phyloP scores from a whole-genome alignment of 2,329 filamentous ascomycete species.

The Ophiostoma novo-ulmi region DNA sequence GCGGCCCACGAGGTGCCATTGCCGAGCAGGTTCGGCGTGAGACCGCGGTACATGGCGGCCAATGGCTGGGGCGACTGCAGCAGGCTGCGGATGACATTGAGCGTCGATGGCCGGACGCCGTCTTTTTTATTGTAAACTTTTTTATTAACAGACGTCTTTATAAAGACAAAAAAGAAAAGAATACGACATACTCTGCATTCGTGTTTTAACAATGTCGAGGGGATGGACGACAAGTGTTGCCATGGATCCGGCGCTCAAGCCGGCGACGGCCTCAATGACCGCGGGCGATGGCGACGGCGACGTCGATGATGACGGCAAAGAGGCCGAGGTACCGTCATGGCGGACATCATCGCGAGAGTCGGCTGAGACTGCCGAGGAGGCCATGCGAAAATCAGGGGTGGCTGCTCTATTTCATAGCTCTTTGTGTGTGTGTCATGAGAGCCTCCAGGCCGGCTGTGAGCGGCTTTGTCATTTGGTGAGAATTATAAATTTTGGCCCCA shows the following conservation, averaged over 20 bases:
- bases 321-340: neutral
- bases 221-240: slow-evolving; percentile 87
- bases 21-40: slow-evolving; percentile 84
- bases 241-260: slow-evolving; percentile 80
- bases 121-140: slow-evolving; percentile 46
- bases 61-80: slow-evolving; percentile 50
- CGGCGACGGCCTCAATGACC: slow-evolving; percentile 79
- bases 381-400: neutral
- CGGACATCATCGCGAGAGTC: slow-evolving; percentile 2
- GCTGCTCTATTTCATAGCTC: neutral
- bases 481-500: neutral
- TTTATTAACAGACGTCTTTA: neutral
- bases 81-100: slow-evolving; percentile 49
- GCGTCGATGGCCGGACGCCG: slow-evolving; percentile 41
- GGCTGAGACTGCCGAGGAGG: slow-evolving; percentile 8
- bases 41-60: slow-evolving; percentile 76
- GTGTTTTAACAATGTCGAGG: slow-evolving; percentile 92
- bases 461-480: neutral
- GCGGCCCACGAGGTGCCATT: slow-evolving; percentile 87
- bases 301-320: neutral
- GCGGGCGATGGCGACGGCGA: slow-evolving; percentile 56
- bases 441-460: neutral
- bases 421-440: neutral
- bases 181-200: slow-evolving; percentile 71
- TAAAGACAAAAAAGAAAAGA: neutral